Base-by-base conservation (phyloP, 106 monocot genomes). In the Dendrobium chrysotoxum region DNA sequence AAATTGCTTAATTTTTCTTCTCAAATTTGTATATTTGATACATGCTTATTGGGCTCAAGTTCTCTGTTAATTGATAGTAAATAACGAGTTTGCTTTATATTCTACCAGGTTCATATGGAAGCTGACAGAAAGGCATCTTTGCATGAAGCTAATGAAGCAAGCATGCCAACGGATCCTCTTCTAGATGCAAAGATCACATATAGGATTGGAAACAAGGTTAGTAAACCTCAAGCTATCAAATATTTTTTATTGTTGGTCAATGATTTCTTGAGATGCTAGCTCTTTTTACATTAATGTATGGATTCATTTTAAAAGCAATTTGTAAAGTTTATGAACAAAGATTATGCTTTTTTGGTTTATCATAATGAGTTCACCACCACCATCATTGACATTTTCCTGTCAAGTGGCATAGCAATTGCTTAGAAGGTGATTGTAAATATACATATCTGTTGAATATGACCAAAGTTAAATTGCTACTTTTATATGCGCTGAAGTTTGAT, bases 21-120 rank as follows among this genome's bases (percentile, higher is more conserved):
- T 12, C 35, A 31, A 70, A 13, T 70, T 70, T 7, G 35, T 28
- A 35, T 23, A 70, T 18, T 35, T 68, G 61, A 68, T 68, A 30
- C 68, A 28, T 68, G 11, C 15, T 68, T 9, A 68, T 10, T 68
- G 30, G 15, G 70, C 70, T 70, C 12, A 10, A 70, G 31, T 31
- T 70, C 35, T 70, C 35, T 31, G 35, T 31, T 70, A 70, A 15
- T 31, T 70, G n/a, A 23, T 70, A 35, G 11, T 70, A 7, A 70
- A n/a, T 70, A 70, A 70, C 12, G 31, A 16, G 15, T 4, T 70
- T 50, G 25, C 12, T 76, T 26, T 47, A 76, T 18, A 6, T 76
- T 47, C 47, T 79, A 83, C 80, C 92, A 99, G 98, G 98, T 99
- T 81, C 98, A 99, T 80, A 88, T 99, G 87, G 95, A 99, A 88